Base-by-base conservation (phyloP, 352 stramenopile species). In the Phytophthora agathidicida region DNA sequence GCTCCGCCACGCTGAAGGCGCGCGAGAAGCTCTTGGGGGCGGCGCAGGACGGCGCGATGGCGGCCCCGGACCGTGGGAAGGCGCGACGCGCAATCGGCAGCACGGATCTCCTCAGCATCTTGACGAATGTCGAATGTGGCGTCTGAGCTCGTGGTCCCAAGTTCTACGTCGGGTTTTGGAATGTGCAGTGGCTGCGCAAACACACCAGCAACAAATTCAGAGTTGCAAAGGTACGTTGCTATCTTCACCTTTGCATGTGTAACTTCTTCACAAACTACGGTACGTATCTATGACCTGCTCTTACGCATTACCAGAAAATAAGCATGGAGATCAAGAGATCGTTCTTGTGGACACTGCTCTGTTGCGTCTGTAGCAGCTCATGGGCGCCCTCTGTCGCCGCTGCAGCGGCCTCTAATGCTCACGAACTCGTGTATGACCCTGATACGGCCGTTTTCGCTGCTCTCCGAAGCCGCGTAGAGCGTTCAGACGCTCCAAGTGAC, bases 241-340 rank as follows among this genome's bases (percentile, higher is more conserved):
- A n/a, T n/a, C n/a, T n/a, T n/a, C n/a, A n/a, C n/a, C n/a, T n/a
- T n/a, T n/a, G n/a, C n/a, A n/a, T n/a, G n/a, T n/a, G n/a, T n/a
- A n/a, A n/a, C n/a, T n/a, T n/a, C n/a, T n/a, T n/a, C n/a, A n/a
- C n/a, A n/a, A n/a, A n/a, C n/a, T n/a, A n/a, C n/a, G n/a, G n/a
- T n/a, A n/a, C n/a, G n/a, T n/a, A n/a, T n/a, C n/a, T n/a, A n/a
- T n/a, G n/a, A n/a, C n/a, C n/a, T n/a, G n/a, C n/a, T n/a, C n/a
- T n/a, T n/a, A n/a, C n/a, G n/a, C n/a, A n/a, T n/a, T n/a, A n/a
- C 36, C 11, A 50, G 60, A 76, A 77, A 73, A 73, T 63, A 63
- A 56, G 68, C 58, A 36, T 73, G 68, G 68, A 36, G n/a, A n/a
- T n/a, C n/a, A n/a, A n/a, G n/a, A n/a, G n/a, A n/a, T n/a, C n/a